These are phyloP conservation scores for Solanum hybrid DNA, from an alignment of 305 asterid species.

Conservation along the genomic window DNA sequence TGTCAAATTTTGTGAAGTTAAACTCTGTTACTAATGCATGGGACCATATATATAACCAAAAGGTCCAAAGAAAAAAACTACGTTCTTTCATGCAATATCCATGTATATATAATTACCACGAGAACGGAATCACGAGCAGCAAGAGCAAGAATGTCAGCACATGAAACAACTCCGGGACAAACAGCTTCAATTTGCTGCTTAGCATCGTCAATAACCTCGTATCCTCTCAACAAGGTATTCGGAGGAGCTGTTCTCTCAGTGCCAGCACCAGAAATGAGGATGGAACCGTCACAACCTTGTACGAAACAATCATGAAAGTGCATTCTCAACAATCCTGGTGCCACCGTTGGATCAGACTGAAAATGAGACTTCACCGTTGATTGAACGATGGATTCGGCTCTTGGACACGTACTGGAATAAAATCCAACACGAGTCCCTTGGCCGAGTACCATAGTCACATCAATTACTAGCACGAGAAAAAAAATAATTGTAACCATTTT, in stretches of 20 bases:
- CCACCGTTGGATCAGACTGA: conserved; percentile 25
- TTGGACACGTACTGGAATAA: conserved; percentile 42
- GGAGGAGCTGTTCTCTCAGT: conserved; percentile 50
- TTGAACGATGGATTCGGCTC: conserved; percentile 38
- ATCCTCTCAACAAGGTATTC: conserved; percentile 43
- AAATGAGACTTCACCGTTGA: conserved; percentile 32
- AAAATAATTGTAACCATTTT: neutral
- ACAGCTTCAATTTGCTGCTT: conserved; percentile 39
- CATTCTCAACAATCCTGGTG: conserved; percentile 57
- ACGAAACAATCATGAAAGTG: conserved; percentile 73
- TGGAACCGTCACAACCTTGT: conserved; percentile 59
- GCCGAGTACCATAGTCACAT: conserved; percentile 23
- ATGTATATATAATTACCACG: conserved; percentile 12
- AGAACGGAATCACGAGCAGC: conserved; percentile 65
- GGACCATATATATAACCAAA: neutral
- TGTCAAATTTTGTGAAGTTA: neutral
- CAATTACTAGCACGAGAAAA: conserved; percentile 4
- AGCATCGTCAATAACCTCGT: conserved; percentile 54
- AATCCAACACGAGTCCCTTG: conserved; percentile 53
- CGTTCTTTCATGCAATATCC: neutral
- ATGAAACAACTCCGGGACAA: conserved; percentile 58
- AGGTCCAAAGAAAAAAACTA: neutral
- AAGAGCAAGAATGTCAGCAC: conserved; percentile 70
- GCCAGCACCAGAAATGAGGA: conserved; percentile 37
- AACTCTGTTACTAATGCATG: neutral